Percentiles rank a stretch among this genome's conserved stretches.
These are phyloP conservation scores for Colletotrichum coccodes DNA, from an alignment of 2,329 filamentous ascomycete genomes.

Conservation along the genomic window DNA sequence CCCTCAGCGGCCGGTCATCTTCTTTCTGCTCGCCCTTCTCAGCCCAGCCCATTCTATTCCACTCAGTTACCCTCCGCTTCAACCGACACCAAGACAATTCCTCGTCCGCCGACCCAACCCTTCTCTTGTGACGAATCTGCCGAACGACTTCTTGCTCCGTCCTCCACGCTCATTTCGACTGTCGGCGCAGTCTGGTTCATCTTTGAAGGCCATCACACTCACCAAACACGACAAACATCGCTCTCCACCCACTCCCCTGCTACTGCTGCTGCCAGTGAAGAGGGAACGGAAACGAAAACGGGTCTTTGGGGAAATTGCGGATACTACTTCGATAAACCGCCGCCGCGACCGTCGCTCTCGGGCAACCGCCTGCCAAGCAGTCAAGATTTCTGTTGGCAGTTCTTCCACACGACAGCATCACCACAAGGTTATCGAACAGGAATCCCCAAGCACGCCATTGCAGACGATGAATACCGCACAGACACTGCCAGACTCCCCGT, in stretches of 20 bases:
- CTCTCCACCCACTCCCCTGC: neutral
- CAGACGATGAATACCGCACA: conserved; percentile 32
- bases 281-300: neutral
- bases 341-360: conserved; percentile 1
- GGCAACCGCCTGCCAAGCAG: conserved; percentile 22
- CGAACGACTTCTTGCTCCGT: neutral
- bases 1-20: conserved; percentile 24
- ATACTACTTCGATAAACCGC: neutral
- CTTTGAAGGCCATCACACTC: neutral
- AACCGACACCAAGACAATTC: conserved; percentile 14
- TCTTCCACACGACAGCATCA: conserved; percentile 3
- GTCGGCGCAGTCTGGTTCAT: neutral
- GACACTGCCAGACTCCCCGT: conserved; percentile 21
- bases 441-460: conserved; percentile 3
- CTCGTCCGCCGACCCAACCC: neutral
- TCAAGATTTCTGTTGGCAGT: neutral
- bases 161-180: conserved; percentile 9
- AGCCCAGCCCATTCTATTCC: conserved; percentile 25
- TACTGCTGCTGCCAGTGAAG: neutral
- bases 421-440: neutral
- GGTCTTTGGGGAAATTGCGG: conserved; percentile 2
- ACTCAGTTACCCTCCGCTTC: conserved; percentile 21
- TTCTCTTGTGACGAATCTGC: conserved; percentile 1
- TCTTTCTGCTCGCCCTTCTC: conserved; percentile 31
- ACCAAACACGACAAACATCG: neutral